Base-by-base conservation (phyloP, 2,329 filamentous ascomycete species). In the Claviceps maximensis region DNA sequence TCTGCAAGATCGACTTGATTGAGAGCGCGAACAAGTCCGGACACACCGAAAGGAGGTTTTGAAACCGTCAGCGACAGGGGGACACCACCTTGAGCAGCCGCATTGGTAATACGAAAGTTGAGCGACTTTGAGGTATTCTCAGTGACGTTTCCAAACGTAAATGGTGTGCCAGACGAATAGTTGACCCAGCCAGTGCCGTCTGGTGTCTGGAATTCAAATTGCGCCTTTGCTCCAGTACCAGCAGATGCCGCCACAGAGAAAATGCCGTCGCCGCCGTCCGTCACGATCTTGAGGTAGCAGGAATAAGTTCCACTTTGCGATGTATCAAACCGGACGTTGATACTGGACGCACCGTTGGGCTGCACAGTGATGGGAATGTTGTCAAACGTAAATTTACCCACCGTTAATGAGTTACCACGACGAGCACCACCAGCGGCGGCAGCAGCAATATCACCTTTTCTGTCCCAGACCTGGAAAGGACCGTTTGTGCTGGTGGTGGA, bases 1-100 rank as follows among this genome's bases (percentile, higher is more conserved):
- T 83, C 79, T 0, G 74, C 77, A 1, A 82, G 71, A 48, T 81
- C 79, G 9, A 79, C 69, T 19, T 74, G 70, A 60, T 82, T 83
- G 13, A 68, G 70, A 0, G 78, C 74, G 21, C 71, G 69, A 41
- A 82, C 71, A 23, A 81, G 72, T 2, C 77, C 74, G n/a, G 65
- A 58, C 2, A 78, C 68, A 15, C 77, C 78, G 51, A 77, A 80
- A 0, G 79, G 79, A 4, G 78, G 77, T 60, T 83, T 83, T 0
- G 79, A 82, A 2, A 83, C 77, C 0, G 78, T 81, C 15, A 82
- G 64, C 0, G 74, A 77, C 1, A 82, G 68, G 1, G 65, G 65
- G 13, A 76, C 71, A 6, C 71, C 71, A 2, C 73, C 73, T 0
- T 63, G 49, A 0, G 68, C 63, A 4, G 75, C 77, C 2, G 63